phyloP scores from a whole-genome alignment of 495 filamentous ascomycete genomes.

The Oidiodendron maius region DNA sequence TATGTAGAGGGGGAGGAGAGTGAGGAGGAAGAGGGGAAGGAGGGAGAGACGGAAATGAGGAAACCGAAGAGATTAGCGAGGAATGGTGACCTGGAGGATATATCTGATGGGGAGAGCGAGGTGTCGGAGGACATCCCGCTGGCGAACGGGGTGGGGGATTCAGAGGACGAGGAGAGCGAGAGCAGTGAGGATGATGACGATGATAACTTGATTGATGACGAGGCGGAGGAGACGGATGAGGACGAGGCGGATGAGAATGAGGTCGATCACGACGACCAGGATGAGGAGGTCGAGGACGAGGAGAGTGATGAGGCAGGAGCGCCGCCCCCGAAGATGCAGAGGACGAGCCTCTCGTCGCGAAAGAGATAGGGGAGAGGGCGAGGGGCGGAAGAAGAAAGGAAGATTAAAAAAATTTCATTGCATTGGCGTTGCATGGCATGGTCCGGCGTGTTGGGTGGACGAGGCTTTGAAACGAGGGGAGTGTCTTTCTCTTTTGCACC shows the following conservation, averaged over 20 bases:
- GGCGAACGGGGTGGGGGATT: conserved; percentile 31
- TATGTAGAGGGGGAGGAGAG: conserved; percentile 80
- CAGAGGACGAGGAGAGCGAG: conserved; percentile 37
- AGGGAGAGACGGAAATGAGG: too few relatives aligned
- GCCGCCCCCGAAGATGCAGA: conserved; percentile 28
- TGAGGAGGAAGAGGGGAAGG: conserved; percentile 29
- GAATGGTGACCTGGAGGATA: conserved; percentile 26
- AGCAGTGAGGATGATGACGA: conserved; percentile 26
- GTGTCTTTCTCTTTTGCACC: too few relatives aligned
- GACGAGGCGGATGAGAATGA: conserved; percentile 39
- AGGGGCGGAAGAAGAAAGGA: too few relatives aligned
- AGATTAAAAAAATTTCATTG: too few relatives aligned
- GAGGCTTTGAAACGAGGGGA: too few relatives aligned
- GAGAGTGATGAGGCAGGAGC: conserved; percentile 33
- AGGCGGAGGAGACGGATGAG: conserved; percentile 31
- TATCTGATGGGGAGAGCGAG: conserved; percentile 21
- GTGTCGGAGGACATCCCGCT: conserved; percentile 27
- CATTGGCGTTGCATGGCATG: conserved; percentile 23
- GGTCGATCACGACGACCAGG: conserved; percentile 35
- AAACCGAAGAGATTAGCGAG: conserved; percentile 27
- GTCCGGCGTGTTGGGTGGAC: too few relatives aligned
- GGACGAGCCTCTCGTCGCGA: conserved; percentile 23
- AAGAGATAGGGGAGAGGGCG: conserved; percentile 16
- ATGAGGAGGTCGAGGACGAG: conserved; percentile 35
- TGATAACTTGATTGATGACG: conserved; percentile 27